Conservation (phyloP, 768 basidiomycete species). For the Calocybe indica region DNA sequence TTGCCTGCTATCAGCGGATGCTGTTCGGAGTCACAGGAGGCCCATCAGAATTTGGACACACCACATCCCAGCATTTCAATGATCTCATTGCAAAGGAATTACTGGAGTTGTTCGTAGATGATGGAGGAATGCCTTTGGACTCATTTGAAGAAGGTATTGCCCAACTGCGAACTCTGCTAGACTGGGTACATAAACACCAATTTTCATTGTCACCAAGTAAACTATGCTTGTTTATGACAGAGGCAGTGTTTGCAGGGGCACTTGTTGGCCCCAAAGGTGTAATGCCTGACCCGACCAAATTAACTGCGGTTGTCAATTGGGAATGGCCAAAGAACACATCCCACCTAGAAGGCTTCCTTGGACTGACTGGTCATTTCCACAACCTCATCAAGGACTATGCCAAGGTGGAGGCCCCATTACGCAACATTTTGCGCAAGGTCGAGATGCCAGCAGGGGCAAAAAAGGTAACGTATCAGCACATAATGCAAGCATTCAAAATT, state of each 20-base stretch:
- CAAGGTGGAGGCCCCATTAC: slow-evolving; percentile 20
- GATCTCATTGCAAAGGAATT: slow-evolving; percentile 16
- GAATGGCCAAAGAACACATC: slow-evolving; percentile 17
- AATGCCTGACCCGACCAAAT: slow-evolving; percentile 26
- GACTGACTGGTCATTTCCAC: slow-evolving; percentile 28
- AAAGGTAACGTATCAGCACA: slow-evolving; percentile 5
- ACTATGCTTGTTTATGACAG: slow-evolving; percentile 26
- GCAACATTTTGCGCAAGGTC: slow-evolving; percentile 17
- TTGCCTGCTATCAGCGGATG: slow-evolving; percentile 26
- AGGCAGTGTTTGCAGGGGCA: slow-evolving; percentile 29
- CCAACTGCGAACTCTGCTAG: slow-evolving; percentile 20
- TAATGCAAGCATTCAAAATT: slow-evolving; percentile 12
- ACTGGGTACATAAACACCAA: slow-evolving; percentile 15
- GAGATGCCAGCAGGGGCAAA: slow-evolving; percentile 10
- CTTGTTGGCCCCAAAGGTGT: slow-evolving; percentile 25
- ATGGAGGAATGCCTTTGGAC: slow-evolving; percentile 26
- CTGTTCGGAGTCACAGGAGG: slow-evolving; percentile 36
- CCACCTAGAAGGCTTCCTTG: slow-evolving; percentile 26
- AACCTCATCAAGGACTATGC: slow-evolving; percentile 28
- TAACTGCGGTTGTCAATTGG: slow-evolving; percentile 32
- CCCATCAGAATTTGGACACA: slow-evolving; percentile 25
- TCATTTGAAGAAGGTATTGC: slow-evolving; percentile 19
- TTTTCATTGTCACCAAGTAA: slow-evolving; percentile 34
- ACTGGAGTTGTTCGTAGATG: slow-evolving; percentile 33
- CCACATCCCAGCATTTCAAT: slow-evolving; percentile 17